Conservation (phyloP, 202 grass and related monocot genomes). For the Musa balbisiana region DNA sequence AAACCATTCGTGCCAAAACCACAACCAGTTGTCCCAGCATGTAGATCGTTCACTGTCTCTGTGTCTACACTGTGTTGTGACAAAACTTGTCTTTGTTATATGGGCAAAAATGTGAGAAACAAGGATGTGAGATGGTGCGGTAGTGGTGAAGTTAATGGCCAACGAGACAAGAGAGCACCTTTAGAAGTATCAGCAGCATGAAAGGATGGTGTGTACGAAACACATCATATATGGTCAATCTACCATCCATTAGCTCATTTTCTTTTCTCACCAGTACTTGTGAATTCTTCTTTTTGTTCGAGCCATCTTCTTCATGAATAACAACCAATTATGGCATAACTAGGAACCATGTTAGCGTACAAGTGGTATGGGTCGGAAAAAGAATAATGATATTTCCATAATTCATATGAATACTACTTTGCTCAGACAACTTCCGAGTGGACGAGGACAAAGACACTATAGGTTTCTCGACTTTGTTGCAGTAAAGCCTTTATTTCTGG, state of each 20-base stretch:
- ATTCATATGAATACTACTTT: constrained; percentile 1
- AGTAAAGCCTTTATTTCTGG: background rate
- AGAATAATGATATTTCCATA: constrained; percentile 5
- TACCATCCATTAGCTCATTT: too few species aligned
- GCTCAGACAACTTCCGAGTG: background rate
- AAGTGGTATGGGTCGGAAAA: background rate
- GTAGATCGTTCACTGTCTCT: background rate
- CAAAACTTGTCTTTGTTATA: background rate
- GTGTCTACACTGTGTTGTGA: background rate
- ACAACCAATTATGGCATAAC: background rate
- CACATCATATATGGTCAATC: background rate
- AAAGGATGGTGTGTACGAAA: background rate
- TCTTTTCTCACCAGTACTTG: too few species aligned
- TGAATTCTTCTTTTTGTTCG: too few species aligned
- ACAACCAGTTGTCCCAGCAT: background rate
- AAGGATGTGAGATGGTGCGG: too few species aligned
- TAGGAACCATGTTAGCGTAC: background rate
- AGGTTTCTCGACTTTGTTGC: background rate
- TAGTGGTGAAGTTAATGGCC: background rate
- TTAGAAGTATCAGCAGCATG: background rate
- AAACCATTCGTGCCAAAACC: background rate
- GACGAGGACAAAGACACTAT: background rate
- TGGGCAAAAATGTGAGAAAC: too few species aligned
- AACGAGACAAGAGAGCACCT: background rate
- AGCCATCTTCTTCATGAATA: too few species aligned